Evolutionary conservation across 129 eudicot species (phyloP).

Genomic region (Helianthus tuberosus): DNA sequence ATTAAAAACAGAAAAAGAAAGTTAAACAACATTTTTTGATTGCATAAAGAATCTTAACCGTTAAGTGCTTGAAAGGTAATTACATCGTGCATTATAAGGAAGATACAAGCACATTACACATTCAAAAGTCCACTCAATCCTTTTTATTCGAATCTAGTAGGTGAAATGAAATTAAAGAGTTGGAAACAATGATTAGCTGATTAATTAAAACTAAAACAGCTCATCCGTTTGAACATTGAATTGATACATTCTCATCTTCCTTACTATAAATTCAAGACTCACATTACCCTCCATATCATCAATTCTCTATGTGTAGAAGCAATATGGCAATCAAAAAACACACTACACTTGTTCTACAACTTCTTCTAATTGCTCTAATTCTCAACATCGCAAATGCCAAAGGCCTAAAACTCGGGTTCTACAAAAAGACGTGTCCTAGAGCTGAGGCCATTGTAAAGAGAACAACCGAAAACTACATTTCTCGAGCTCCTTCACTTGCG

Average conservation of each 20-base stretch:
- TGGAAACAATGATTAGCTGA: neutral
- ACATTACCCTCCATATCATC: slow-evolving; percentile 17
- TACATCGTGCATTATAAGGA: neutral
- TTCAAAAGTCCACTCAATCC: neutral
- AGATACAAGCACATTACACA: neutral
- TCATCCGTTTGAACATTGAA: neutral
- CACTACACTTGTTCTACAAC: slow-evolving; percentile 28
- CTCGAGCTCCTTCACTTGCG: slow-evolving; percentile 61
- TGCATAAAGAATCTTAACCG: neutral
- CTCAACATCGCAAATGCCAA: slow-evolving; percentile 41
- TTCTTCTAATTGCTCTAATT: slow-evolving; percentile 25
- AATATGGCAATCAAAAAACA: slow-evolving; percentile 31
- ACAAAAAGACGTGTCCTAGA: slow-evolving; percentile 53
- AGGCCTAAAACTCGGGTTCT: slow-evolving; percentile 37
- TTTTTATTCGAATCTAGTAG: neutral
- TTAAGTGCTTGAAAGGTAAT: neutral
- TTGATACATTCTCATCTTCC: neutral
- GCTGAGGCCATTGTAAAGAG: slow-evolving; percentile 45
- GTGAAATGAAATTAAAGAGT: neutral
- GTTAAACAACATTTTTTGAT: too few species aligned
- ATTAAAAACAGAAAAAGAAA: too few species aligned
- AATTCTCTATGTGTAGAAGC: neutral
- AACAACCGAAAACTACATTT: slow-evolving; percentile 35
- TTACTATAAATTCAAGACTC: slow-evolving; percentile 20
- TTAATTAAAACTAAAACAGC: neutral